Evolutionary conservation across 1,284 basidiomycete genomes (phyloP).

Genomic region (Leccinum fallax): DNA sequence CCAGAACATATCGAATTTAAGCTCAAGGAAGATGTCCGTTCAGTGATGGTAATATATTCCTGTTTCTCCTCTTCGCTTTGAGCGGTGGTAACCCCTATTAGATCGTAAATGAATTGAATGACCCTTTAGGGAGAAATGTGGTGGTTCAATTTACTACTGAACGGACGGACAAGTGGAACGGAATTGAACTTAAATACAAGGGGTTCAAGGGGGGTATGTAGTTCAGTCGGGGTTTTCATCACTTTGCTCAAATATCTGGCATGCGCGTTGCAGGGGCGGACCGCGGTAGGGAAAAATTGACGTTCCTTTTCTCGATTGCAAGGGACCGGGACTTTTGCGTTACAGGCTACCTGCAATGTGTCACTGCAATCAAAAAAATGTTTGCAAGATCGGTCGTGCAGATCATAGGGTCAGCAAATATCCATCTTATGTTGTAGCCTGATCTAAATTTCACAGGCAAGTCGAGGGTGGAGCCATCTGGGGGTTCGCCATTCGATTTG

Average conservation of each 20-base stretch:
- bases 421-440: background rate
- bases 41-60: too few relatives aligned
- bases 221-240: background rate
- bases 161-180: constrained; percentile 11
- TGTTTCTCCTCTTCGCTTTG: background rate
- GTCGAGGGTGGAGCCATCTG: constrained; percentile 20
- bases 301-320: constrained; percentile 28
- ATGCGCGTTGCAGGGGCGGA: constrained; percentile 16
- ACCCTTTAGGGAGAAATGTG: constrained; percentile 19
- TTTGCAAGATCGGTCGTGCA: background rate
- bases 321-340: constrained; percentile 14
- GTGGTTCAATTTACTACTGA: constrained; percentile 26
- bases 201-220: constrained; percentile 30
- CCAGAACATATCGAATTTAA: too few relatives aligned
- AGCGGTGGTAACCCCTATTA: constrained; percentile 4
- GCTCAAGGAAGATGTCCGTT: too few relatives aligned
- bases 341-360: constrained; percentile 30
- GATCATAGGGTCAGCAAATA: constrained; percentile 20
- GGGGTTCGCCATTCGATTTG: background rate
- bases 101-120: constrained; percentile 25
- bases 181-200: constrained; percentile 14
- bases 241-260: constrained; percentile 1
- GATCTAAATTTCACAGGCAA: constrained; percentile 18
- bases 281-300: constrained; percentile 12
- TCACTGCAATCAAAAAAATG: constrained; percentile 13